Evolutionary conservation across 495 filamentous ascomycete species (phyloP).

Genomic region (Letharia lupina): DNA sequence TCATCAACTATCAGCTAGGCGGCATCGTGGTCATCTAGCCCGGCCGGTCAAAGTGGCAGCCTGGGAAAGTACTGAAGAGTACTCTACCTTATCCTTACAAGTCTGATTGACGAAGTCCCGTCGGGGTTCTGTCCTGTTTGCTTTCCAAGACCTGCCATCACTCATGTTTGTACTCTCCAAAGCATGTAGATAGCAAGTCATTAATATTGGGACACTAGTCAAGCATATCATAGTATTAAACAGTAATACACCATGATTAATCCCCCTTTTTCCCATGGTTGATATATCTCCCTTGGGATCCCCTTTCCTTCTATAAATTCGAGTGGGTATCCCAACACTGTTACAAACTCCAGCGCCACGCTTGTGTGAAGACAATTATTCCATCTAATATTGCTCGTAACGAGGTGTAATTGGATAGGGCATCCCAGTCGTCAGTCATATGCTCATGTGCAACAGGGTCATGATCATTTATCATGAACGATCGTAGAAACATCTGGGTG

Average conservation of each 20-base stretch:
- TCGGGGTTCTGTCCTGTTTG: not conserved
- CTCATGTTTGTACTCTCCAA: not conserved
- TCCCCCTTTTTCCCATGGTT: not conserved
- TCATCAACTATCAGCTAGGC: too few species aligned
- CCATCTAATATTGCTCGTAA: not conserved
- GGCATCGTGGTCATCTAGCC: too few species aligned
- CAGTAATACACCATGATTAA: not conserved
- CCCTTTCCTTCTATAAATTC: not conserved
- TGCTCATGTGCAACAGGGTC: not conserved
- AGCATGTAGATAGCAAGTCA: not conserved
- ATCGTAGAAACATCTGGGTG: not conserved
- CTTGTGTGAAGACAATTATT: not conserved
- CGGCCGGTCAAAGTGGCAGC: not conserved
- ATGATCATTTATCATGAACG: not conserved
- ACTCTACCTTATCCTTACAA: not conserved
- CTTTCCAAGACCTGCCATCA: not conserved
- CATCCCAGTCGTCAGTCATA: not conserved
- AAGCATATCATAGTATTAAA: not conserved
- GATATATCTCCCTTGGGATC: not conserved
- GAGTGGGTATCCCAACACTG: not conserved
- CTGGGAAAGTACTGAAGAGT: not conserved
- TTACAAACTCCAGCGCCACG: not conserved
- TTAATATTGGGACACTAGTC: not conserved
- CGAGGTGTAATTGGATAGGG: not conserved
- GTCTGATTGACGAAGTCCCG: not conserved